phyloP scores from a whole-genome alignment of 2,329 filamentous ascomycete genomes.

The Cladobotryum protrusum region DNA sequence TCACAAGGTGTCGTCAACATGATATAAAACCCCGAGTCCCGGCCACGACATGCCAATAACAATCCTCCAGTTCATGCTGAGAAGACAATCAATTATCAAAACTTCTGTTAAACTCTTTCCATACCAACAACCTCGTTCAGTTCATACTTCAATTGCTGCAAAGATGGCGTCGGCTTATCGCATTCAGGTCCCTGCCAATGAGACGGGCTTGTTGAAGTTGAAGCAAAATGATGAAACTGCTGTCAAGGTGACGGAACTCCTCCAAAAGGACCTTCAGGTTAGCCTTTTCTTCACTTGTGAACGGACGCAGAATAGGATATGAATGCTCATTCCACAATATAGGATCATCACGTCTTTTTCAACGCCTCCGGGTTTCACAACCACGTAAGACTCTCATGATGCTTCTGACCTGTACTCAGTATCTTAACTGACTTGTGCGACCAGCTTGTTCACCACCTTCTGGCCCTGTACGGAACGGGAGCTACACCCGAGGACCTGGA shows the following conservation, averaged over 20 bases:
- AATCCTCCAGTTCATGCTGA: too few species aligned
- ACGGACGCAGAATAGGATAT: neutral
- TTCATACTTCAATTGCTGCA: neutral
- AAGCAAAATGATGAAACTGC: constrained; percentile 53
- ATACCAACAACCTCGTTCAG: neutral
- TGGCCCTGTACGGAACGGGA: constrained; percentile 70
- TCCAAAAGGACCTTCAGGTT: constrained; percentile 69
- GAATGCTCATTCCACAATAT: neutral
- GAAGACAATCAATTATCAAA: too few species aligned
- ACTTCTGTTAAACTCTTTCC: neutral
- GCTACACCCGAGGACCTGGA: constrained; percentile 56
- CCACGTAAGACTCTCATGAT: constrained; percentile 47
- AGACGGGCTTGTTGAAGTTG: constrained; percentile 45
- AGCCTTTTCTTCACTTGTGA: neutral
- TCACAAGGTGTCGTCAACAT: too few species aligned
- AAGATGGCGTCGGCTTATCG: constrained; percentile 42
- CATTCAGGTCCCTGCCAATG: constrained; percentile 41
- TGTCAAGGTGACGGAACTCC: constrained; percentile 54
- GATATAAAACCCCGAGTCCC: too few species aligned
- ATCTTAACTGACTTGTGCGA: constrained; percentile 8
- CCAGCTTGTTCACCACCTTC: constrained; percentile 64
- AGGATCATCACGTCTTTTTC: constrained; percentile 70
- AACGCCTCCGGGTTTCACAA: constrained; percentile 73
- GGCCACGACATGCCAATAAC: too few species aligned
- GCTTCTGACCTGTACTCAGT: constrained; percentile 4